Conservation (phyloP, 2,329 filamentous ascomycete genomes). For the Basipetospora chlamydospora region DNA sequence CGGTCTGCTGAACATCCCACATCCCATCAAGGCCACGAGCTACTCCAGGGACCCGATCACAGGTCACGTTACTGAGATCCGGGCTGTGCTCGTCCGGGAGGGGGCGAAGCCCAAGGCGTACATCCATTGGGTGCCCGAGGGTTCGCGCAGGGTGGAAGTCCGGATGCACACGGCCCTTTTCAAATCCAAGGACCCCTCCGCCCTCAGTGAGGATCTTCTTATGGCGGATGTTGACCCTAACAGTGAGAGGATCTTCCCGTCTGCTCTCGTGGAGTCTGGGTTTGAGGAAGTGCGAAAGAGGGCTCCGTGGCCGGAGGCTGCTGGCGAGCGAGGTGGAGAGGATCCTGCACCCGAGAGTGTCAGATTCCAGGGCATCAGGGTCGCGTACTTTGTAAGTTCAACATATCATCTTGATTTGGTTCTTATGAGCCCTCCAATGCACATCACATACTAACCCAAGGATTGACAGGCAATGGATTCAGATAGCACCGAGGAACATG, state of each 20-base stretch:
- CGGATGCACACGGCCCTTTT: constrained; percentile 74
- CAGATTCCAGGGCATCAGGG: constrained; percentile 80
- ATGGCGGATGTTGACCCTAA: constrained; percentile 72
- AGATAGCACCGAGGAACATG: constrained; percentile 63
- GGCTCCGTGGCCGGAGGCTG: constrained; percentile 71
- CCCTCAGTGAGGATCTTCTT: constrained; percentile 64
- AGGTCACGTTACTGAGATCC: constrained; percentile 52
- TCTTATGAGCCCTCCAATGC: background rate
- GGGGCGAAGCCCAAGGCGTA: constrained; percentile 62
- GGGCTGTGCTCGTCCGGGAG: constrained; percentile 51
- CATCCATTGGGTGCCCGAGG: constrained; percentile 78
- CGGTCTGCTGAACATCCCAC: constrained; percentile 57
- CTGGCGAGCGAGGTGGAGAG: constrained; percentile 45
- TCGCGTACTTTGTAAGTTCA: constrained; percentile 60
- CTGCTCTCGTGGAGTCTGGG: constrained; percentile 71
- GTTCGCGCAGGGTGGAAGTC: constrained; percentile 54
- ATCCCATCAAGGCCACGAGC: constrained; percentile 54
- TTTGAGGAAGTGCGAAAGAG: constrained; percentile 60
- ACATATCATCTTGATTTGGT: background rate
- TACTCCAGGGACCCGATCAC: constrained; percentile 53
- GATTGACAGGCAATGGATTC: constrained; percentile 49
- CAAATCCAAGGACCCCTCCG: constrained; percentile 75
- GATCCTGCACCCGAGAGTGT: constrained; percentile 57
- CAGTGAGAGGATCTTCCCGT: constrained; percentile 63
- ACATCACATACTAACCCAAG: background rate